Evolutionary conservation across 352 stramenopile genomes (phyloP).

Genomic region (Globisporangium acanthophoron): DNA sequence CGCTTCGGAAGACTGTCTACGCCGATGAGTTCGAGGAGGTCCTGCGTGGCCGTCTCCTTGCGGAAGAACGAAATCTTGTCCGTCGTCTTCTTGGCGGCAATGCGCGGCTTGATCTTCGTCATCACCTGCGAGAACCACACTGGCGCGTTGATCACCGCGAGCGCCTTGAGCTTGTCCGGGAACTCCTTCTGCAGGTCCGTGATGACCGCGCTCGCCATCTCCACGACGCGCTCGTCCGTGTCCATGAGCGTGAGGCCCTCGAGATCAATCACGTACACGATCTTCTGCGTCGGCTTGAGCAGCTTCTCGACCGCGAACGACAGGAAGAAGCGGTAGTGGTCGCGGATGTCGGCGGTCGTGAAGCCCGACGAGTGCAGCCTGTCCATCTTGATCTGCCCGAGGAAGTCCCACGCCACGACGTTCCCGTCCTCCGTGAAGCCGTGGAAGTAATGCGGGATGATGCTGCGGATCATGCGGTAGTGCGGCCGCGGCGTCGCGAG

Average conservation of each 20-base stretch:
- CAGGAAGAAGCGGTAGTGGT: conserved; percentile 78
- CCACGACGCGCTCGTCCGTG: conserved; percentile 62
- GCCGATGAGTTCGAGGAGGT: conserved; percentile 57
- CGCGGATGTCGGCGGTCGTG: conserved; percentile 58
- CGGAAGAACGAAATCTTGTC: conserved; percentile 66
- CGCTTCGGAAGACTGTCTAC: conserved; percentile 65
- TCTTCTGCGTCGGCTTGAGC: conserved; percentile 52
- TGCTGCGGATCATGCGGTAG: conserved; percentile 61
- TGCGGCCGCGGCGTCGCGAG: conserved; percentile 55
- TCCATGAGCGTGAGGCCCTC: conserved; percentile 69
- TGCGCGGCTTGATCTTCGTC: conserved; percentile 37
- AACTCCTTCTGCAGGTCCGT: conserved; percentile 54
- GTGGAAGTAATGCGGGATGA: conserved; percentile 74
- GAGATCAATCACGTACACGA: conserved; percentile 77
- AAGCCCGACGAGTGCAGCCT: conserved; percentile 59
- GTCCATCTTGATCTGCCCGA: conserved; percentile 78
- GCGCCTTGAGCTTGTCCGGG: conserved; percentile 48
- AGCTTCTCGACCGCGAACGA: conserved; percentile 68
- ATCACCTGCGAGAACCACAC: conserved; percentile 85
- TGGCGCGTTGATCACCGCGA: conserved; percentile 63
- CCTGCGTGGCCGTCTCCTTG: conserved; percentile 29
- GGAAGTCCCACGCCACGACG: conserved; percentile 72
- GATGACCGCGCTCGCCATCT: conserved; percentile 47
- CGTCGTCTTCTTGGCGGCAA: conserved; percentile 46
- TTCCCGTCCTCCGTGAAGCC: conserved; percentile 64